Conservation (phyloP, 2,329 filamentous ascomycete genomes). For the Hymenoscyphus repandus region DNA sequence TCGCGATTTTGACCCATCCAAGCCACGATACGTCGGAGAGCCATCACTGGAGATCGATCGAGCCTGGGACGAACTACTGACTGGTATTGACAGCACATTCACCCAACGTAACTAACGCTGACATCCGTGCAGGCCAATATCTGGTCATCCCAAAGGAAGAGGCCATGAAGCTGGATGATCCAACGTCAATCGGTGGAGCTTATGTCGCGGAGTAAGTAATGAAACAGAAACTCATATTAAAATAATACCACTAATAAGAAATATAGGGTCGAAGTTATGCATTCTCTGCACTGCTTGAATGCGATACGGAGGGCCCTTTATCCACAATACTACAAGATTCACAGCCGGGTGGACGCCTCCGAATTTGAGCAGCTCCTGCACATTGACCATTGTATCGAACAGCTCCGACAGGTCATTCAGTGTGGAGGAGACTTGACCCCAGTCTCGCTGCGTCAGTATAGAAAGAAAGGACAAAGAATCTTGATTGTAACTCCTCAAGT, state of each 20-base stretch:
- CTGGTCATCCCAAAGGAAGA: constrained; percentile 14
- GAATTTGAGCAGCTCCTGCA: constrained; percentile 7
- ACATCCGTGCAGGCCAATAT: constrained; percentile 12
- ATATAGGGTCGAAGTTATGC: constrained; percentile 16
- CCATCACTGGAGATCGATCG: constrained; percentile 18
- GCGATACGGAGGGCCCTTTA: constrained; percentile 13
- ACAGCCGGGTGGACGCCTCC: constrained; percentile 12
- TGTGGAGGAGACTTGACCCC: constrained; percentile 18
- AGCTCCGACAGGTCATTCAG: constrained; percentile 18
- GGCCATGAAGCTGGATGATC: constrained; percentile 10
- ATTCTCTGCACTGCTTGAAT: constrained; percentile 22
- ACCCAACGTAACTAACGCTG: background rate
- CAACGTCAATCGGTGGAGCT: constrained; percentile 1
- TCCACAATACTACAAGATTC: constrained; percentile 13
- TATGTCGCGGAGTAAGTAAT: constrained; percentile 16
- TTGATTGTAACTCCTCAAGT: constrained; percentile 15
- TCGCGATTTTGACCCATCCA: constrained; percentile 10
- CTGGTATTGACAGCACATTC: constrained; percentile 4
- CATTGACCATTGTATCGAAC: constrained; percentile 18
- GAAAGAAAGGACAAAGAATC: constrained; percentile 4
- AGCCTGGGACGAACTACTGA: constrained; percentile 17
- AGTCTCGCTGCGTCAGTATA: constrained; percentile 10
- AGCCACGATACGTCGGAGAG: constrained; percentile 15
- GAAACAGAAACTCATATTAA: background rate
- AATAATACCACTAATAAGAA: background rate